Evolutionary conservation across 2,329 filamentous ascomycete genomes (phyloP).

Genomic region (Aspergillus udagawae): DNA sequence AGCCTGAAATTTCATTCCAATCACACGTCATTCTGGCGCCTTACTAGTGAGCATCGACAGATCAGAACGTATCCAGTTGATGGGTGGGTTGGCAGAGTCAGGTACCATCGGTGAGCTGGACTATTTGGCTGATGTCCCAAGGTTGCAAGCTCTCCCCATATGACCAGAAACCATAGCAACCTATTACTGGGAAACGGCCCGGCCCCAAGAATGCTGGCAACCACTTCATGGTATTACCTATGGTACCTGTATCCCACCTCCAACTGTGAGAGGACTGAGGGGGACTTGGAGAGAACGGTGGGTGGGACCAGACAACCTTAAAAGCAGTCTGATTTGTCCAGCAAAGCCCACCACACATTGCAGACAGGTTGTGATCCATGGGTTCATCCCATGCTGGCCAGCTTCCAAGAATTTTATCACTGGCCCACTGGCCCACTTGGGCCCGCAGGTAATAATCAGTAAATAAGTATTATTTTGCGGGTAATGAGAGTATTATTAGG

Average conservation of each 20-base stretch:
- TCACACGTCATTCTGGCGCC: slow-evolving; percentile 4
- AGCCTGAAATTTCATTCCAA: not conserved
- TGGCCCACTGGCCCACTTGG: too few relatives aligned
- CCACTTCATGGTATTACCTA: not conserved
- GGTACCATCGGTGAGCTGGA: not conserved
- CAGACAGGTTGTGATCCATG: not conserved
- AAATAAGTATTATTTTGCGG: too few relatives aligned
- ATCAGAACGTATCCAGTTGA: not conserved
- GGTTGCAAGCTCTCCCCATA: not conserved
- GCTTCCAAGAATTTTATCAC: not conserved
- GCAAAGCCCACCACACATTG: not conserved
- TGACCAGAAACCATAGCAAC: not conserved
- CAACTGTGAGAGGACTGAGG: not conserved
- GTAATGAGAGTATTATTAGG: too few relatives aligned
- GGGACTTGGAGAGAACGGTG: not conserved
- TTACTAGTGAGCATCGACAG: not conserved
- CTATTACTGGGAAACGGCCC: not conserved
- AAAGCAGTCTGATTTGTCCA: not conserved
- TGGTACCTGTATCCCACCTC: too few relatives aligned
- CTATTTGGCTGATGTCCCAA: not conserved
- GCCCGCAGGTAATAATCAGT: not conserved
- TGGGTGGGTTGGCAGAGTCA: not conserved
- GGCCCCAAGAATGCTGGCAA: not conserved
- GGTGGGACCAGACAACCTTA: not conserved
- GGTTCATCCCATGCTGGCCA: not conserved